These are phyloP conservation scores for Candida pseudocylindracea DNA, from an alignment of 1,139 yeast genomes.

Conservation along the genomic window DNA sequence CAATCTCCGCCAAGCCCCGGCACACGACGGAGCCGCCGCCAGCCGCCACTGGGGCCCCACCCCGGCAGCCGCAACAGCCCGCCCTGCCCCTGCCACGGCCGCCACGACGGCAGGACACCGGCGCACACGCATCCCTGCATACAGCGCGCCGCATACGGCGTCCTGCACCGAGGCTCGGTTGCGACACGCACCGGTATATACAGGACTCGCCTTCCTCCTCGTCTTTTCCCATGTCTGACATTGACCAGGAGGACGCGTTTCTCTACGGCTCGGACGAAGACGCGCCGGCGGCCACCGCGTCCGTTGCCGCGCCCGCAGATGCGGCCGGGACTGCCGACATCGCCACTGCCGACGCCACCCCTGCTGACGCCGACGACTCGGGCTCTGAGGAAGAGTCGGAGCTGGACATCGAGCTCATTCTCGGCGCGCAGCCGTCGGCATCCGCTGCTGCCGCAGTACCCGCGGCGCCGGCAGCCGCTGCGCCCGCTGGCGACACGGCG, in stretches of 20 bases:
- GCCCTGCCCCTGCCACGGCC: too few relatives aligned
- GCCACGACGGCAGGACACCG: too few relatives aligned
- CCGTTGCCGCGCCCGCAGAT: slow-evolving; percentile 7
- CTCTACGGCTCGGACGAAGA: slow-evolving; percentile 62
- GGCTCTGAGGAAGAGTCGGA: slow-evolving; percentile 29
- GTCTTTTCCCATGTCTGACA: slow-evolving; percentile 1
- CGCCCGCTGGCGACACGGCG: background rate
- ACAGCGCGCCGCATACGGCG: too few relatives aligned
- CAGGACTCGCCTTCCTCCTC: too few relatives aligned
- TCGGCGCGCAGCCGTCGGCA: background rate
- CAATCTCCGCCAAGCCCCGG: too few relatives aligned
- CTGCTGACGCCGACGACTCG: slow-evolving; percentile 4
- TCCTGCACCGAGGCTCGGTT: too few relatives aligned
- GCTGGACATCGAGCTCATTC: slow-evolving; percentile 11
- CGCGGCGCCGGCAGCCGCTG: background rate
- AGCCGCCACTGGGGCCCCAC: too few relatives aligned
- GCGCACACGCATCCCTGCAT: too few relatives aligned
- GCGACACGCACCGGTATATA: too few relatives aligned
- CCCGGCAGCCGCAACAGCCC: too few relatives aligned
- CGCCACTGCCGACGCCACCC: slow-evolving; percentile 2
- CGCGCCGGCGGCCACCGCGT: background rate
- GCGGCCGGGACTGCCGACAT: slow-evolving; percentile 6
- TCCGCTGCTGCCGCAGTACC: background rate
- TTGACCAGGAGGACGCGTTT: slow-evolving; percentile 43
- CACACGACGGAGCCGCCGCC: too few relatives aligned